Evolutionary conservation across 139 green algal genomes (phyloP).

Genomic region (Chlorella sorokiniana): DNA sequence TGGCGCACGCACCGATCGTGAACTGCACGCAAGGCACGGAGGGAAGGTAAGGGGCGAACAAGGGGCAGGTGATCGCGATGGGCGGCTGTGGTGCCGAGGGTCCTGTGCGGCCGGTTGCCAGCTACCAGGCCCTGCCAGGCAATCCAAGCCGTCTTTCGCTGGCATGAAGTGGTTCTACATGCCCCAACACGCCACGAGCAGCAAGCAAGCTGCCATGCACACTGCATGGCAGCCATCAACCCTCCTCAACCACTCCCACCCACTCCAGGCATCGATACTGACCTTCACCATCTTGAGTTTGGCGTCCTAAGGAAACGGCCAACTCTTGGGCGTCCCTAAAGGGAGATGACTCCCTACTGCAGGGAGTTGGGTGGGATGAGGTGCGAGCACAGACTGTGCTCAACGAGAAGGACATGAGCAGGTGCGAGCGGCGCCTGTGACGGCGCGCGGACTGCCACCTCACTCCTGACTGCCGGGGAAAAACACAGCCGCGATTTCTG

Average conservation of each 20-base stretch:
- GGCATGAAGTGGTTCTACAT: not conserved
- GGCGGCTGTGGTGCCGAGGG: not conserved
- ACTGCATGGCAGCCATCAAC: not conserved
- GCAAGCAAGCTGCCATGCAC: not conserved
- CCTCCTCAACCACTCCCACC: not conserved
- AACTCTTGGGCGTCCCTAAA: not conserved
- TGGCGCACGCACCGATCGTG: slow-evolving; percentile 34
- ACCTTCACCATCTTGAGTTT: slow-evolving; percentile 9
- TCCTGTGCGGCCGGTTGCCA: too few relatives aligned
- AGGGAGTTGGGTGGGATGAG: not conserved
- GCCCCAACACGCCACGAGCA: too few relatives aligned
- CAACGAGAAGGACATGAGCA: not conserved
- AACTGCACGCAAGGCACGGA: slow-evolving; percentile 2
- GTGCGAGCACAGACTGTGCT: not conserved
- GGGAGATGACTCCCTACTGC: not conserved
- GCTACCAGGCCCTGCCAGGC: not conserved
- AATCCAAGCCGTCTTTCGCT: not conserved
- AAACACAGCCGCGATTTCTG: too few relatives aligned
- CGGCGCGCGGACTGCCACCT: too few relatives aligned
- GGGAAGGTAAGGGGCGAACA: not conserved
- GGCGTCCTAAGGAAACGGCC: not conserved
- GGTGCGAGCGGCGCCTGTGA: not conserved
- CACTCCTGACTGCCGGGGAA: too few relatives aligned
- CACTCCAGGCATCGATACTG: not conserved
- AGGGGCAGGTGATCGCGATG: not conserved